phyloP scores from a whole-genome alignment of 1,284 basidiomycete genomes.

The Ustilago hordei region DNA sequence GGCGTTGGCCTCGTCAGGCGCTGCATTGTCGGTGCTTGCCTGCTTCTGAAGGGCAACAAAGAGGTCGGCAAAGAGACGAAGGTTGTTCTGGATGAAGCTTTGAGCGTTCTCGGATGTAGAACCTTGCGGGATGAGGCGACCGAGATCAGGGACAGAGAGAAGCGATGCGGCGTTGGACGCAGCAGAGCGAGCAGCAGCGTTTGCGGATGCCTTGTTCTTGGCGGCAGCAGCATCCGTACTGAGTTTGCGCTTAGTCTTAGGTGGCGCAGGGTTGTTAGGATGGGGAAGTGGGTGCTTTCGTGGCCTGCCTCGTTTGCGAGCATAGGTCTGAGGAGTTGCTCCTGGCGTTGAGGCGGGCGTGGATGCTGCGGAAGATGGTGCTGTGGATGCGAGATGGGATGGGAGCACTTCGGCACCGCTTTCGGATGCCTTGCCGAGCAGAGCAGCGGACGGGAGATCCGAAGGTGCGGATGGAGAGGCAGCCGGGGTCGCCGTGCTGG shows the following conservation, averaged over 20 bases:
- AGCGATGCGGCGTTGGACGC: slow-evolving; percentile 29
- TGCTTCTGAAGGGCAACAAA: slow-evolving; percentile 54
- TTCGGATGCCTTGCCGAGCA: neutral
- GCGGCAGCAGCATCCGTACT: slow-evolving; percentile 23
- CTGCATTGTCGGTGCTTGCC: slow-evolving; percentile 25
- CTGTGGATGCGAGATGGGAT: slow-evolving; percentile 4
- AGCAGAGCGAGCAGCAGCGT: slow-evolving; percentile 37
- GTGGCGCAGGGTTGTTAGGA: slow-evolving; percentile 24
- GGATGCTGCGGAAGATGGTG: slow-evolving; percentile 32
- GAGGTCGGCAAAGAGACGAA: slow-evolving; percentile 47
- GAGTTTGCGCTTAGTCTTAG: slow-evolving; percentile 36
- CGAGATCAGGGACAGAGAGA: slow-evolving; percentile 47
- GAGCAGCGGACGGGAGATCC: neutral
- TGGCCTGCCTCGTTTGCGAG: slow-evolving; percentile 37
- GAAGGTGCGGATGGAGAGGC: neutral
- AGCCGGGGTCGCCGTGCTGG: neutral
- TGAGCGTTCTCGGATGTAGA: slow-evolving; percentile 40
- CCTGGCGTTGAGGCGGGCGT: slow-evolving; percentile 34
- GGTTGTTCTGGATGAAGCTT: slow-evolving; percentile 43
- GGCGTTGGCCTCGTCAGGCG: slow-evolving; percentile 10
- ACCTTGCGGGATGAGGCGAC: slow-evolving; percentile 46
- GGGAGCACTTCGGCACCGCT: neutral
- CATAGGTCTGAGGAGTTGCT: slow-evolving; percentile 31
- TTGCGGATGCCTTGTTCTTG: slow-evolving; percentile 21
- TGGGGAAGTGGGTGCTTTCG: slow-evolving; percentile 49